A percentile compares a stretch with the other conserved stretches of the same genome.
Conservation (phyloP, 176 grass and related monocot genomes). For the Dendrocalamus sinicus region DNA sequence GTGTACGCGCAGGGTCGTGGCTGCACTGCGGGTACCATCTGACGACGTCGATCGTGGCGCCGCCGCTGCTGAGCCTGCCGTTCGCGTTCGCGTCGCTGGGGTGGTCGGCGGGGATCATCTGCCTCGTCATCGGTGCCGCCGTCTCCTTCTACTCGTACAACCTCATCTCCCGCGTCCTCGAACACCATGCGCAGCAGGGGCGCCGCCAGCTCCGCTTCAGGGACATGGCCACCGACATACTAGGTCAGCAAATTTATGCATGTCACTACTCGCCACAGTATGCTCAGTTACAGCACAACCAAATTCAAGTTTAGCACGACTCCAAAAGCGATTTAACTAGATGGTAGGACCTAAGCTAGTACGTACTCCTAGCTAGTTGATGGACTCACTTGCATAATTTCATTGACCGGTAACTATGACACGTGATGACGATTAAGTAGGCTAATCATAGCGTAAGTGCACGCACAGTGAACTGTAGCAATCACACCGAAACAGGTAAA, state of each 20-base stretch:
- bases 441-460: neutral
- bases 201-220: conserved; percentile 87
- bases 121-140: conserved; percentile 60
- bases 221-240: conserved; percentile 87
- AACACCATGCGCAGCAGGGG: conserved; percentile 88
- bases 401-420: neutral
- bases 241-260: conserved; percentile 40
- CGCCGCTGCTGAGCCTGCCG: conserved; percentile 87
- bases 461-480: neutral
- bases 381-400: neutral
- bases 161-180: conserved; percentile 85
- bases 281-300: neutral
- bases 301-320: neutral
- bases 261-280: neutral
- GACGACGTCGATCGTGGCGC: conserved; percentile 89
- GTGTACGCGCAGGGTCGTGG: conserved; percentile 69
- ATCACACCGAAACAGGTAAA: neutral
- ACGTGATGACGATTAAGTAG: neutral
- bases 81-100: conserved; percentile 81
- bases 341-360: neutral
- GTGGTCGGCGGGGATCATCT: conserved; percentile 65
- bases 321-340: neutral
- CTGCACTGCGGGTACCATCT: conserved; percentile 92
- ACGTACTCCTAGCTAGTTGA: neutral
- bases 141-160: conserved; percentile 99